Evolutionary conservation across 495 filamentous ascomycete genomes (phyloP).

Genomic region (Lophiostoma macrostomum): DNA sequence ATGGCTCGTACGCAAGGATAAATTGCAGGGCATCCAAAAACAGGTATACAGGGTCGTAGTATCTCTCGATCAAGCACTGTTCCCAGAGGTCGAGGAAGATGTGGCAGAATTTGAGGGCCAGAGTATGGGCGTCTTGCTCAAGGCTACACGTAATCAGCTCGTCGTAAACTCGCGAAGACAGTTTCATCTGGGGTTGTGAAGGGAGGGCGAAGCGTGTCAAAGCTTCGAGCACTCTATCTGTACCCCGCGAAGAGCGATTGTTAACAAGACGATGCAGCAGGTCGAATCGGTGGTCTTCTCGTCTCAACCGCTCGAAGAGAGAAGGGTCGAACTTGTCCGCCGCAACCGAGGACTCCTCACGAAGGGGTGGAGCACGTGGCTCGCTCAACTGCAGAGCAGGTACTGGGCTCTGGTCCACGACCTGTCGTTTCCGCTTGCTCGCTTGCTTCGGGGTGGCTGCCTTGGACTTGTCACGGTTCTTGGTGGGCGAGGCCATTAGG

Average conservation of each 20-base stretch:
- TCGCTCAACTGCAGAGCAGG: slow-evolving; percentile 53
- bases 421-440: slow-evolving; percentile 61
- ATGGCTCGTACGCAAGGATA: slow-evolving; percentile 51
- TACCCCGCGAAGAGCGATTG: slow-evolving; percentile 49
- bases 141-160: slow-evolving; percentile 43
- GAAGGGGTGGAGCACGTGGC: slow-evolving; percentile 31
- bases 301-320: slow-evolving; percentile 35
- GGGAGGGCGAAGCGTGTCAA: slow-evolving; percentile 72
- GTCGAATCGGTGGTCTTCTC: slow-evolving; percentile 43
- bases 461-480: slow-evolving; percentile 49
- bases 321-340: slow-evolving; percentile 36
- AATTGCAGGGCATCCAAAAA: slow-evolving; percentile 56
- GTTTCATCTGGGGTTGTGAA: slow-evolving; percentile 49
- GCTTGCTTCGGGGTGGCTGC: slow-evolving; percentile 56
- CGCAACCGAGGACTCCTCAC: neutral
- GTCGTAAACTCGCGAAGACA: slow-evolving; percentile 60
- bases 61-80: slow-evolving; percentile 58
- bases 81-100: slow-evolving; percentile 60
- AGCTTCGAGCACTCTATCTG: slow-evolving; percentile 65
- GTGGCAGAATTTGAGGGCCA: slow-evolving; percentile 52
- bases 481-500: slow-evolving; percentile 55
- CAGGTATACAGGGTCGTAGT: slow-evolving; percentile 56
- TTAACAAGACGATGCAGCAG: slow-evolving; percentile 59
- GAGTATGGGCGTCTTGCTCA: slow-evolving; percentile 42
- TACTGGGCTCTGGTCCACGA: slow-evolving; percentile 53